Evolutionary conservation across 2,329 filamentous ascomycete genomes (phyloP).

Genomic region (Pyricularia sp.): DNA sequence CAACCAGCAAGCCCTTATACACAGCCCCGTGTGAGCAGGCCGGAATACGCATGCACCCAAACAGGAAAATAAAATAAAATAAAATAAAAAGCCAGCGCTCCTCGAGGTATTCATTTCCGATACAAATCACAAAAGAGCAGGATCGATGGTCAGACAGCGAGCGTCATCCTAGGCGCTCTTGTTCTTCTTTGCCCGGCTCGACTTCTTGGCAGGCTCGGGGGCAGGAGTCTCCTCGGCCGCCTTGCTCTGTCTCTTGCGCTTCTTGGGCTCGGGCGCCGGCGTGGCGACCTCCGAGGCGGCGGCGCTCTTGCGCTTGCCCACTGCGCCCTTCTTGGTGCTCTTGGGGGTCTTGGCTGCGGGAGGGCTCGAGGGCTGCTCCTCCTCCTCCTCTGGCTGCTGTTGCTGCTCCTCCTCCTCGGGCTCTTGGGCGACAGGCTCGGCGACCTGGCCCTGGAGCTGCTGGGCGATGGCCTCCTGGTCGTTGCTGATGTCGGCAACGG

Average conservation of each 20-base stretch:
- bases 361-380: constrained; percentile 33
- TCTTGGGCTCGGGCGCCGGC: constrained; percentile 48
- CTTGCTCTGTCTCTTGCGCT: constrained; percentile 52
- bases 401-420: constrained; percentile 40
- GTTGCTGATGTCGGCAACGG: constrained; percentile 22
- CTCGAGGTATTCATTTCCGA: constrained; percentile 8
- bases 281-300: constrained; percentile 33
- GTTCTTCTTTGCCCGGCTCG: constrained; percentile 46
- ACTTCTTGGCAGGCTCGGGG: constrained; percentile 51
- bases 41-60: background rate
- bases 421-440: constrained; percentile 34
- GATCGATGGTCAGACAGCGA: constrained; percentile 19
- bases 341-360: constrained; percentile 48
- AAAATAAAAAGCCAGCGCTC: background rate
- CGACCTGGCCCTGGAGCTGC: constrained; percentile 40
- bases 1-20: background rate
- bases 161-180: constrained; percentile 23
- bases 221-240: constrained; percentile 34
- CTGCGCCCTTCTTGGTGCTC: constrained; percentile 34
- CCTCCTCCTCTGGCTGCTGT: constrained; percentile 34
- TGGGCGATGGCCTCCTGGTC: constrained; percentile 50
- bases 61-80: background rate
- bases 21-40: background rate
- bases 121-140: constrained; percentile 18
- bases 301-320: constrained; percentile 48